phyloP scores from a whole-genome alignment of 257 asterid species.

The Scutellaria galericulata region DNA sequence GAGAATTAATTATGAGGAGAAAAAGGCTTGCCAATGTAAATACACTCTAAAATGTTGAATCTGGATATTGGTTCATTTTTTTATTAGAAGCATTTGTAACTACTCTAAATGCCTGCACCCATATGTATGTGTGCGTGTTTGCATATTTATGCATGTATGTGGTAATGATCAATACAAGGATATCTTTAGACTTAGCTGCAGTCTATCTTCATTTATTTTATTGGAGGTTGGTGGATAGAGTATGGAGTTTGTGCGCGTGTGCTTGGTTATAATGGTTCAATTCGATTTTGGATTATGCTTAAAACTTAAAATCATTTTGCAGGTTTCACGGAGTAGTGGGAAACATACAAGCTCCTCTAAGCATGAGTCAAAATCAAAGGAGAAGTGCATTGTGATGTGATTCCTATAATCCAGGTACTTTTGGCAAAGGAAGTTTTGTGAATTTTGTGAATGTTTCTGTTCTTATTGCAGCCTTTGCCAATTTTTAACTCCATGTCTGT shows the following conservation, averaged over 20 bases:
- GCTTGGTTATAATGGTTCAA: neutral
- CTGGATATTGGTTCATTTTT: neutral
- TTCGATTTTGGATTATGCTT: neutral
- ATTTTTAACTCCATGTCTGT: constrained; percentile 25
- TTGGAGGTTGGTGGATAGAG: neutral
- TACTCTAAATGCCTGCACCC: too few species aligned
- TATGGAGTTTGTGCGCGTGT: neutral
- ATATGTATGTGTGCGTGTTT: too few species aligned
- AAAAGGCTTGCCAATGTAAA: neutral
- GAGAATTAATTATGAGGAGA: neutral
- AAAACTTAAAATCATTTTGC: constrained; percentile 28
- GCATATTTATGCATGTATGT: too few species aligned
- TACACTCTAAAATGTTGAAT: neutral
- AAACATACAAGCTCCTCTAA: constrained; percentile 52
- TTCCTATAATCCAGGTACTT: neutral
- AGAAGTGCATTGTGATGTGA: constrained; percentile 78
- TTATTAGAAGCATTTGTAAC: neutral
- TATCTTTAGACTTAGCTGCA: neutral
- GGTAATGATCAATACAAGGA: neutral
- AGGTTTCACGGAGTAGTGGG: constrained; percentile 67
- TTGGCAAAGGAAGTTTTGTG: neutral
- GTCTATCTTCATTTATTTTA: too few species aligned
- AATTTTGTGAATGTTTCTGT: constrained; percentile 28
- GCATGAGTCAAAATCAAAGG: constrained; percentile 75
- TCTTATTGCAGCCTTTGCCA: constrained; percentile 10